Evolutionary conservation across 1,139 yeast genomes (phyloP).

Genomic region (Sporopachydermia cereana): DNA sequence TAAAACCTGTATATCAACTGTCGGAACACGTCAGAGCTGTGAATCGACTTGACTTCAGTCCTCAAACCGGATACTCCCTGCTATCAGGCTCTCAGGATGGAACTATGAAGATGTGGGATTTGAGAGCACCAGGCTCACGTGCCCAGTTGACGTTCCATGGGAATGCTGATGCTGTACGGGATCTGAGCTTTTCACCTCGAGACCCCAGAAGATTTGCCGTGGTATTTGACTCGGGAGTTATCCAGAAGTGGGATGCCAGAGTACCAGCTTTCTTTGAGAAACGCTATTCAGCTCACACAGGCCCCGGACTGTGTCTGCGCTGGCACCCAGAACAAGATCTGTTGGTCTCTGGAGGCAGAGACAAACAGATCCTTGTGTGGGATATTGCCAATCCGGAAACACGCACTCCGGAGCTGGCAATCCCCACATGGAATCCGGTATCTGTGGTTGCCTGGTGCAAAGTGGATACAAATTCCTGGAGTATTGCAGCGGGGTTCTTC

Average conservation of each 20-base stretch:
- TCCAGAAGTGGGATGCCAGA: conserved; percentile 77
- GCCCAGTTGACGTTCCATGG: conserved; percentile 36
- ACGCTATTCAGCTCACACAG: conserved; percentile 80
- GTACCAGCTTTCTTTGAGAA: conserved; percentile 46
- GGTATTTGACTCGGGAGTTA: conserved; percentile 82
- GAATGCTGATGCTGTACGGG: conserved; percentile 34
- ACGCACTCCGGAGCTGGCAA: conserved; percentile 55
- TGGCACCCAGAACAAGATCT: conserved; percentile 83
- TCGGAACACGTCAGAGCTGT: conserved; percentile 73
- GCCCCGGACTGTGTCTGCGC: conserved; percentile 78
- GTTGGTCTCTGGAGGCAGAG: conserved; percentile 88
- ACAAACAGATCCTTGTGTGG: conserved; percentile 74
- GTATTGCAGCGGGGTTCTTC: conserved; percentile 67
- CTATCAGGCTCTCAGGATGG: conserved; percentile 92
- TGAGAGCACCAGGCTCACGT: conserved; percentile 39
- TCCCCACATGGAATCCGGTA: conserved; percentile 69
- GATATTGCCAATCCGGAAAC: conserved; percentile 36
- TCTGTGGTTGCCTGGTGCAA: conserved; percentile 61
- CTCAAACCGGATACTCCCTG: conserved; percentile 43
- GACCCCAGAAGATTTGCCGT: conserved; percentile 44
- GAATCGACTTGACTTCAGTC: conserved; percentile 64
- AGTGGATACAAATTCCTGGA: conserved; percentile 28
- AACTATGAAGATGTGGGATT: conserved; percentile 76
- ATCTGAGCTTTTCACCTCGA: conserved; percentile 28
- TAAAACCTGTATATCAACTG: conserved; percentile 24